Percentiles rank a stretch among this genome's conserved stretches.
phyloP scores from a whole-genome alignment of 441 rosid genomes.

The Metrosideros polymorpha region DNA sequence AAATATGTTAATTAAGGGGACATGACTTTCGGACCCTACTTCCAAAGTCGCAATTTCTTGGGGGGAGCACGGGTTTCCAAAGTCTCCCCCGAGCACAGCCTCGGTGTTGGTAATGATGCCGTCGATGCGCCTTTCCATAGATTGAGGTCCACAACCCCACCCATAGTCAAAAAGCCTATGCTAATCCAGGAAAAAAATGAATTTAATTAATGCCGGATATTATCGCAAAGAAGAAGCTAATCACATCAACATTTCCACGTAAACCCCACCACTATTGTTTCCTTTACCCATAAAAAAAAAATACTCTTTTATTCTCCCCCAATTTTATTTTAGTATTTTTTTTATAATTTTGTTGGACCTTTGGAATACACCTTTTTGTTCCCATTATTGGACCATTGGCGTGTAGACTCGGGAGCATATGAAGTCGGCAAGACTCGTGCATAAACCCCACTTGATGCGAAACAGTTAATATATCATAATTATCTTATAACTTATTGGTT shows the following conservation, averaged over 20 bases:
- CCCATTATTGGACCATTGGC: not conserved
- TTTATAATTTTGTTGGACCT: not conserved
- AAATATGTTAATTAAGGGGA: not conserved
- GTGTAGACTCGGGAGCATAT: not conserved
- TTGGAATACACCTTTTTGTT: not conserved
- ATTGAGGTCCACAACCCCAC: not conserved
- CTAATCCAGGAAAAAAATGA: not conserved
- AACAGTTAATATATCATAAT: too few species aligned
- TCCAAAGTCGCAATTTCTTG: not conserved
- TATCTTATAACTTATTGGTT: too few species aligned
- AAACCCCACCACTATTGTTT: not conserved
- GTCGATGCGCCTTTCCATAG: not conserved
- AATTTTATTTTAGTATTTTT: too few species aligned
- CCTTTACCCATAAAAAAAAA: not conserved
- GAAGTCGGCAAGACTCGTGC: too few species aligned
- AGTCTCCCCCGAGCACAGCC: not conserved
- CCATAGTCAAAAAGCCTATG: not conserved
- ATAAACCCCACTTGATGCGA: too few species aligned
- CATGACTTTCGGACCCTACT: not conserved
- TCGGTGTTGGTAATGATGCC: not conserved
- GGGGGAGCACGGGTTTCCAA: not conserved
- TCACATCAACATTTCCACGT: not conserved
- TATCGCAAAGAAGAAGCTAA: not conserved
- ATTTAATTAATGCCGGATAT: not conserved
- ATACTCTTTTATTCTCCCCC: not conserved